phyloP scores from a whole-genome alignment of 2,329 filamentous ascomycete species.

The Cordyceps pruinosa region DNA sequence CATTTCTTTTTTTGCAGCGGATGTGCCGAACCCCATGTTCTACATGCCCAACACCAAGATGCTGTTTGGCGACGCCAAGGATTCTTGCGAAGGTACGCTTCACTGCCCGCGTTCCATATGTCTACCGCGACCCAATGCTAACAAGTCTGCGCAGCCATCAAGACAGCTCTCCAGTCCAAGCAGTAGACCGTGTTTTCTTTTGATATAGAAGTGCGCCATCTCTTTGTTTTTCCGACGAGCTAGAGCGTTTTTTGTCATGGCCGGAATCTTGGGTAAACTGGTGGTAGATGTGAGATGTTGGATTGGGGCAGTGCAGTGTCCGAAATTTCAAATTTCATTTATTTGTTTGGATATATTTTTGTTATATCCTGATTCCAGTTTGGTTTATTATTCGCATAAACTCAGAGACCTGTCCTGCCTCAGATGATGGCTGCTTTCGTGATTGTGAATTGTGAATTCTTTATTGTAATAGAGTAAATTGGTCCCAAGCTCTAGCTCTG shows the following conservation, averaged over 20 bases:
- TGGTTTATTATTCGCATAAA: neutral
- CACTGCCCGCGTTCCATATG: too few relatives aligned
- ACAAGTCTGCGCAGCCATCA: constrained; percentile 30
- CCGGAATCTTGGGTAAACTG: constrained; percentile 3
- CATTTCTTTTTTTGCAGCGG: constrained; percentile 42
- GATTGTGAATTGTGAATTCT: too few relatives aligned
- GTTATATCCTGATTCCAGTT: neutral
- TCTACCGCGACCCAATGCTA: constrained; percentile 13
- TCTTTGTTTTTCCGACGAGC: neutral
- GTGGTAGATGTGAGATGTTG: constrained; percentile 1
- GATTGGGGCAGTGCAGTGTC: neutral
- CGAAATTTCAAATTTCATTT: too few relatives aligned
- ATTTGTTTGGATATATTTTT: too few relatives aligned
- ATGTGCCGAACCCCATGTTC: constrained; percentile 91
- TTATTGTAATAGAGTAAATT: neutral
- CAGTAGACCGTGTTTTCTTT: constrained; percentile 2
- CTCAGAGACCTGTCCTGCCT: too few relatives aligned
- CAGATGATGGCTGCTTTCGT: neutral
- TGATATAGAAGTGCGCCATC: neutral
- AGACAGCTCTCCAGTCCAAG: constrained; percentile 31
- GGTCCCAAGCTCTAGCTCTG: neutral
- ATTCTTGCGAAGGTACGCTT: constrained; percentile 66
- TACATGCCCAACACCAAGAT: constrained; percentile 85
- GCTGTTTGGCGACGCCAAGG: constrained; percentile 86
- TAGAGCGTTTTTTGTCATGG: neutral